Evolutionary conservation across 2,329 filamentous ascomycete genomes (phyloP).

Genomic region (Xylariaceae sp.): DNA sequence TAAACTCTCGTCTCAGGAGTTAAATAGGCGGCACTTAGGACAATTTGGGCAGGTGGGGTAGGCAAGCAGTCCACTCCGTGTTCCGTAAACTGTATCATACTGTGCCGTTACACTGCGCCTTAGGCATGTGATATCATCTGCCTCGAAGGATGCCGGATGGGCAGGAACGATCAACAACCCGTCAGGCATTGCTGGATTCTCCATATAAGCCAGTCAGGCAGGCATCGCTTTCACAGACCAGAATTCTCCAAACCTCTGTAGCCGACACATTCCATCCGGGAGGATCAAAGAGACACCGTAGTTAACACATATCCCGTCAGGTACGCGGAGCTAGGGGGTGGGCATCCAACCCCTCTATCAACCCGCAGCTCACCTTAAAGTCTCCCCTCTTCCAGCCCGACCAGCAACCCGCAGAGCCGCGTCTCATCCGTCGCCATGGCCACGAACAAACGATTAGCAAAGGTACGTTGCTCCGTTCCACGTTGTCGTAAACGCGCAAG

Average conservation of each 20-base stretch:
- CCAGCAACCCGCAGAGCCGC: not conserved
- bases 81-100: not conserved
- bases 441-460: not conserved
- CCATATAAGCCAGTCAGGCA: too few relatives aligned
- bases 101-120: not conserved
- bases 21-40: not conserved
- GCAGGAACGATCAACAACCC: too few relatives aligned
- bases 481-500: too few relatives aligned
- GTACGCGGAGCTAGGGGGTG: not conserved
- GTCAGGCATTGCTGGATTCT: not conserved
- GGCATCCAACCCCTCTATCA: slow-evolving; percentile 5
- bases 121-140: not conserved
- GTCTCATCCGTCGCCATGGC: not conserved
- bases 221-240: too few relatives aligned
- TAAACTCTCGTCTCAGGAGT: too few relatives aligned
- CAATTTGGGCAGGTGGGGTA: not conserved
- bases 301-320: too few relatives aligned
- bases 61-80: not conserved
- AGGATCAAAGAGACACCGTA: too few relatives aligned
- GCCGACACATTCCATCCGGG: too few relatives aligned
- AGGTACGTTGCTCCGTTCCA: not conserved
- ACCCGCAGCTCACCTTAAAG: not conserved
- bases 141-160: not conserved
- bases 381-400: not conserved
- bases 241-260: too few relatives aligned